Base-by-base conservation (phyloP, 2,329 filamentous ascomycete genomes). In the Aspergillus sp. region DNA sequence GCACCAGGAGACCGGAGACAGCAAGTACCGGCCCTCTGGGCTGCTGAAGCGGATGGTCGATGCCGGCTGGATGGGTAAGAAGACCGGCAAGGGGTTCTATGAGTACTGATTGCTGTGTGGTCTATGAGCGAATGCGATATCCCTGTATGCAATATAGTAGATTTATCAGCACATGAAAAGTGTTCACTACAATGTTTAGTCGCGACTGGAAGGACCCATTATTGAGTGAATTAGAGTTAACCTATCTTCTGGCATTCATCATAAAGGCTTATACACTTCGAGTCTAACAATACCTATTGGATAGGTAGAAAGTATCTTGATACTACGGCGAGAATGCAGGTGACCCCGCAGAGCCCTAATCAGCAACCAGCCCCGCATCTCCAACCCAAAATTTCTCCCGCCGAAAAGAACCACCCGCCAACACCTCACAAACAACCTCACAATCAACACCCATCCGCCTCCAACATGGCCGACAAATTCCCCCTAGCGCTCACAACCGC, bases 11-110 rank as follows among this genome's bases (percentile, higher is more conserved):
- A 94, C 93, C 2, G 92, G 92, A 6, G 94, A 99, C 72, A 92
- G 88, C 58, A 99, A 99, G 76, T 99, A 99, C 71, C 82, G 94
- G 43, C 93, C 94, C 2, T 88, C 89, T 45, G 89, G 96, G 19
- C 75, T 97, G 61, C 74, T 99, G 60, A 83, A 84, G 67, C 96
- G 96, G 75, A 97, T 97, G 91, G 94, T 99, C 2, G 91, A 96
- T 79, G 94, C 94, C 16, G 94, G 94, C 2, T 99, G 94, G 94
- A 68, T 97, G 57, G 94, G 94, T 17, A 97, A 96, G 85, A 99
- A 99, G 84, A 89, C 85, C 63, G 92, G 93, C 20, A 97, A 94
- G 76, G 94, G 94, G 2, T 97, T 97, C 71, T 96, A 96, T 67
- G 88, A 94, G 53, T 96, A 96, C 71, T 91, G 72, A 69, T 54